A percentile compares a stretch with the other conserved stretches of the same genome.
Evolutionary conservation across 768 basidiomycete genomes (phyloP).

Genomic region (Termitomyces sp.): DNA sequence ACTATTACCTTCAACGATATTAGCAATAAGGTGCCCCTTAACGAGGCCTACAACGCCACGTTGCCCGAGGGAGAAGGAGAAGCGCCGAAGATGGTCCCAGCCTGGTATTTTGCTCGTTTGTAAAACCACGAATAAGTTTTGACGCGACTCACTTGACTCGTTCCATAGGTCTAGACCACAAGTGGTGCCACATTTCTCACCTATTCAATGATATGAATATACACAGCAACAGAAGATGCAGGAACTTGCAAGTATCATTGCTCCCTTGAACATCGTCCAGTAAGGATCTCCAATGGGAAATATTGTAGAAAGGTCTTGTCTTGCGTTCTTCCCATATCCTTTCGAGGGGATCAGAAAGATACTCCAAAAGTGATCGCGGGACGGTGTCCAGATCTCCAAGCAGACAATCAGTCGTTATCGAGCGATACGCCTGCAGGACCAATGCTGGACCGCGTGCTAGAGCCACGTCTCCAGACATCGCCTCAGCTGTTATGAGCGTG

Average conservation of each 20-base stretch:
- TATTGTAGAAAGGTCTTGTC: slow-evolving; percentile 11
- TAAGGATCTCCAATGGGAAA: slow-evolving; percentile 16
- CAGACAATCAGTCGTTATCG: not conserved
- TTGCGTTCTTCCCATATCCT: slow-evolving; percentile 17
- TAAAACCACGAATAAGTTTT: not conserved
- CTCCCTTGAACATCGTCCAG: slow-evolving; percentile 9
- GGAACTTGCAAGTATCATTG: slow-evolving; percentile 13
- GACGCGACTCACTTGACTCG: slow-evolving; percentile 11
- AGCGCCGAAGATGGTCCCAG: slow-evolving; percentile 14
- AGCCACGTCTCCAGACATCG: not conserved
- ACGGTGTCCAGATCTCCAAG: not conserved
- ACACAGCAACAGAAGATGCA: not conserved
- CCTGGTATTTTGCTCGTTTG: slow-evolving; percentile 1
- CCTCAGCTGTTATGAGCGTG: not conserved
- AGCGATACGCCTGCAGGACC: slow-evolving; percentile 12
- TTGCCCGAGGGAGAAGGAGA: not conserved
- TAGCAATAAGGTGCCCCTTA: not conserved
- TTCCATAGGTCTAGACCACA: slow-evolving; percentile 15
- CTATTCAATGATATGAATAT: slow-evolving; percentile 2
- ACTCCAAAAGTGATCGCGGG: slow-evolving; percentile 2
- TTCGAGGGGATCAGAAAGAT: slow-evolving; percentile 12
- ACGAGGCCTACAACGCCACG: not conserved
- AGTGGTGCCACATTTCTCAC: slow-evolving; percentile 11
- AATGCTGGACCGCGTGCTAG: slow-evolving; percentile 6
- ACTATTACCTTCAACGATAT: not conserved